phyloP scores from a whole-genome alignment of 1,284 basidiomycete genomes.

The Rhodofomes roseus region DNA sequence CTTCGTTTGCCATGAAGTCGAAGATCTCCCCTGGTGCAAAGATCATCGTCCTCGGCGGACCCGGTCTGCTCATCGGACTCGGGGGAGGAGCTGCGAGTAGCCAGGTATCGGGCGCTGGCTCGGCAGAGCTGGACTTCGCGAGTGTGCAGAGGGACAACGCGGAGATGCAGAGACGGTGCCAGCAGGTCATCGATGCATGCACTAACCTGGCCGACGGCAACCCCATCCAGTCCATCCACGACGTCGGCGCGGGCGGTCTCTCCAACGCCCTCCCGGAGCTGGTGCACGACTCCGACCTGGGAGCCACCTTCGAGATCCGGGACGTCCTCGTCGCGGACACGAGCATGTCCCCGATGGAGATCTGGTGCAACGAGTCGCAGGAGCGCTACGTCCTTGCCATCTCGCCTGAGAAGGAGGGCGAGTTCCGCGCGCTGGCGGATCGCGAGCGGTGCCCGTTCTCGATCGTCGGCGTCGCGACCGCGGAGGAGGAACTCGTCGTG shows the following conservation, averaged over 20 bases:
- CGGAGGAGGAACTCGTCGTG: slow-evolving; percentile 81
- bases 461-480: slow-evolving; percentile 85
- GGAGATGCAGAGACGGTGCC: slow-evolving; percentile 96
- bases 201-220: slow-evolving; percentile 63
- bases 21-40: slow-evolving; percentile 76
- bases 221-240: slow-evolving; percentile 96
- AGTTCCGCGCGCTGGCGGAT: slow-evolving; percentile 78
- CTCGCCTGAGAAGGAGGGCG: slow-evolving; percentile 49
- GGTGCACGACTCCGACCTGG: slow-evolving; percentile 91
- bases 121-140: slow-evolving; percentile 94
- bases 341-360: slow-evolving; percentile 98
- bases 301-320: slow-evolving; percentile 92
- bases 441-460: slow-evolving; percentile 94
- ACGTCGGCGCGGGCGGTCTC: slow-evolving; percentile 95
- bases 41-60: slow-evolving; percentile 94
- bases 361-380: slow-evolving; percentile 99
- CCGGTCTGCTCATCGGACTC: slow-evolving; percentile 94
- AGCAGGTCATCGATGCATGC: slow-evolving; percentile 96
- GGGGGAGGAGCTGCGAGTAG: slow-evolving; percentile 96
- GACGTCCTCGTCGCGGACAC: slow-evolving; percentile 91
- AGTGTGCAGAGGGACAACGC: slow-evolving; percentile 98
- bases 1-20: slow-evolving; percentile 75
- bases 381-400: slow-evolving; percentile 97
- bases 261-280: slow-evolving; percentile 97
- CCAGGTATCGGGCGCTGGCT: slow-evolving; percentile 83